phyloP scores from a whole-genome alignment of 495 filamentous ascomycete genomes.

The Xylaria telfairii region DNA sequence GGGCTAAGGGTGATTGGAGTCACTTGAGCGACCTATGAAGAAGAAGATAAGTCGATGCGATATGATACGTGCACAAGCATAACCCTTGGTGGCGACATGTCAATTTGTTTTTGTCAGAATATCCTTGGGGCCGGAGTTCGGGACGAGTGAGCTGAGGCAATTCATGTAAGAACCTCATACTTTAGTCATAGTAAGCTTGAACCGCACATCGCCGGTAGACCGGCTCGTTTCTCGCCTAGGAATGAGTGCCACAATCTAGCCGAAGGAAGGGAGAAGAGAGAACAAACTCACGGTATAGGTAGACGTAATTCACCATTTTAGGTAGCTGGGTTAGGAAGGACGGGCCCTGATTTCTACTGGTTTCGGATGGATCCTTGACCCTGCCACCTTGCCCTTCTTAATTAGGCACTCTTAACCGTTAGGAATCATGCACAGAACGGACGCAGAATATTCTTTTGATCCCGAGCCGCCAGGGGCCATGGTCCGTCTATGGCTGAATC shows the following conservation, averaged over 20 bases:
- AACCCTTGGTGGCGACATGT: not conserved
- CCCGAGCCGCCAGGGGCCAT: slow-evolving; percentile 5
- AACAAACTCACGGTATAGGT: not conserved
- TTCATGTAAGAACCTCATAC: not conserved
- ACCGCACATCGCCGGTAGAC: not conserved
- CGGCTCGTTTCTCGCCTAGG: not conserved
- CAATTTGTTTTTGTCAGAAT: slow-evolving; percentile 4
- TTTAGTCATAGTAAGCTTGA: slow-evolving; percentile 19
- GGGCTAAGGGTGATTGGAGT: not conserved
- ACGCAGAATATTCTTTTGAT: slow-evolving; percentile 23
- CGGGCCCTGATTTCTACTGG: slow-evolving; percentile 12
- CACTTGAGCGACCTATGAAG: too few species aligned
- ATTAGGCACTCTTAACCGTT: slow-evolving; percentile 8
- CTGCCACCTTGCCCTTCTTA: not conserved
- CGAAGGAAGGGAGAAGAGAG: not conserved
- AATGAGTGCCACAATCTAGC: slow-evolving; percentile 12
- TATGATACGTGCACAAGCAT: not conserved
- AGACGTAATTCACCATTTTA: slow-evolving; percentile 1
- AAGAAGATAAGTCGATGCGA: not conserved
- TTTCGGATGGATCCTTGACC: slow-evolving; percentile 19
- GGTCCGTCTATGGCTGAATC: slow-evolving; percentile 5
- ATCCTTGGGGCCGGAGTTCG: slow-evolving; percentile 13
- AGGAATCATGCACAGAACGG: slow-evolving; percentile 25
- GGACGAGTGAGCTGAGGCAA: slow-evolving; percentile 15
- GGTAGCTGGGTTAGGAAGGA: slow-evolving; percentile 20